Evolutionary conservation across 495 filamentous ascomycete species (phyloP).

Genomic region (Neurospora hispaniola): DNA sequence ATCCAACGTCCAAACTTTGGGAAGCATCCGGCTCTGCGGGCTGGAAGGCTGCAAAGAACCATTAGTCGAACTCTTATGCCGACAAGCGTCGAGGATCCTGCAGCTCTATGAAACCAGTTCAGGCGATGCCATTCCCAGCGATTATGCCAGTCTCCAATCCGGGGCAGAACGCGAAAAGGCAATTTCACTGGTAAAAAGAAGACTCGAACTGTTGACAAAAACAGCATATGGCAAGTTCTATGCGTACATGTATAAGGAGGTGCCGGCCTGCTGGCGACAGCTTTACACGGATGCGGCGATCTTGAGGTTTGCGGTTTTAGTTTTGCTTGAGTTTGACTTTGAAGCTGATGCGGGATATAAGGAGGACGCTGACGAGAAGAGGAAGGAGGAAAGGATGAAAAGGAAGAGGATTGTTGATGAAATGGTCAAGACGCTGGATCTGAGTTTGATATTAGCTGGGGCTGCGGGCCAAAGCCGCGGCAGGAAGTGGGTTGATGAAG

Average conservation of each 20-base stretch:
- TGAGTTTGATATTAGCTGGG: slow-evolving; percentile 73
- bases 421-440: slow-evolving; percentile 61
- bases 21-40: background rate
- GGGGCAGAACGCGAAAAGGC: background rate
- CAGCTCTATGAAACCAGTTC: slow-evolving; percentile 3
- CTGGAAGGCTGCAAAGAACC: slow-evolving; percentile 27
- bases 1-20: background rate
- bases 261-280: slow-evolving; percentile 63
- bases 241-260: slow-evolving; percentile 63
- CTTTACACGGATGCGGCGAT: slow-evolving; percentile 72
- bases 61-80: slow-evolving; percentile 25
- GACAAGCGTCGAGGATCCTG: slow-evolving; percentile 23
- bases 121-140: background rate
- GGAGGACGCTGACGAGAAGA: background rate
- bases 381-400: slow-evolving; percentile 2
- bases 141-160: background rate
- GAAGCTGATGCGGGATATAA: slow-evolving; percentile 5
- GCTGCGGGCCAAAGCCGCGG: slow-evolving; percentile 43
- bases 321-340: slow-evolving; percentile 1
- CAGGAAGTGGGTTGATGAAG: slow-evolving; percentile 47
- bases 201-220: slow-evolving; percentile 34
- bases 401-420: slow-evolving; percentile 15
- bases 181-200: slow-evolving; percentile 11
- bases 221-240: slow-evolving; percentile 52
- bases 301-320: slow-evolving; percentile 43